Evolutionary conservation across 441 rosid genomes (phyloP), one percentile per base, ranked within the genome.

Genomic region (Biscutella laevigata): DNA sequence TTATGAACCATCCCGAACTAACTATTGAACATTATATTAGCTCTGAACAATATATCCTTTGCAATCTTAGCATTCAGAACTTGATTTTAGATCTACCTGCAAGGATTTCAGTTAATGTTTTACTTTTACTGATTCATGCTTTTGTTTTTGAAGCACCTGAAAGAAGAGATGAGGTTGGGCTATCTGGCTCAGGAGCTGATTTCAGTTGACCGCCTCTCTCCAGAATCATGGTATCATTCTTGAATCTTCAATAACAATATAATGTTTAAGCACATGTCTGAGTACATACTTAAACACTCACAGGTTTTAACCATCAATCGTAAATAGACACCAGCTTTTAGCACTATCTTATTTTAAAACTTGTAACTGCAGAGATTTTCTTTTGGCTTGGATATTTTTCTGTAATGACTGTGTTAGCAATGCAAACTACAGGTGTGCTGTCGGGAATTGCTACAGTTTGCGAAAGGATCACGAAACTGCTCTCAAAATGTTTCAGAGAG

Each of bases 391-490:
- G 45, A n/a, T 59, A 29, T 1, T 27, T 17, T 47, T n/a, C 35
- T 54, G 36, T 46, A 62, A 5, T 63, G 57, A 47, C 56, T 27
- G 20, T 45, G 36, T 10, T 64, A 28, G 43, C 39, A 47, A 64
- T 71, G 63, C 22, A 35, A 37, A 57, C 48, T 63, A 74, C 71
- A 88, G 98, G 98, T 80, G 84, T 79, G 95, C 96, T 51, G 61
- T 82, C 79, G 98, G 98, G 56, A 91, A 91, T 69, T 82, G 84
- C 68, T 83, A 79, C 68, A 83, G 95, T 74, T 77, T 83, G 75
- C 94, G 82, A 69, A 88, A 88, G 73, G 89, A 88, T 72, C 96
- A 85, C 15, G 96, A 88, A 79, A 76, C 83, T 59, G 96, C 98
- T 58, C 71, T 86, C 43, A 88, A 88, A 70, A 82, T 74, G 68